Evolutionary conservation across 495 filamentous ascomycete genomes (phyloP).

Genomic region (Penicilliopsis zonata): DNA sequence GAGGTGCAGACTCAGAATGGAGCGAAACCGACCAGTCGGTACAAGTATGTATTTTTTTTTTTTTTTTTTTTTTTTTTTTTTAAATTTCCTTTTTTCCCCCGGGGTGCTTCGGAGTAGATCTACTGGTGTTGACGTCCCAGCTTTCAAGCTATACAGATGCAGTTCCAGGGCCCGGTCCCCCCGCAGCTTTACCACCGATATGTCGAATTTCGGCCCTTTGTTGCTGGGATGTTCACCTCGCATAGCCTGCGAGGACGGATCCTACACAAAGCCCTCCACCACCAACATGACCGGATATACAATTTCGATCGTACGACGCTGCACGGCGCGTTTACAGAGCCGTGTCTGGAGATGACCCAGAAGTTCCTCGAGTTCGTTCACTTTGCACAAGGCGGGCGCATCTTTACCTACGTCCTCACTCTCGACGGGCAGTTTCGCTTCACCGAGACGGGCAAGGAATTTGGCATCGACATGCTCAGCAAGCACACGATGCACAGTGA

Average conservation of each 20-base stretch:
- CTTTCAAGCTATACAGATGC: conserved; percentile 90
- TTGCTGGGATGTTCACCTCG: conserved; percentile 77
- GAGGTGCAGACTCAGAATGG: conserved; percentile 31
- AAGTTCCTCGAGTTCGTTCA: conserved; percentile 82
- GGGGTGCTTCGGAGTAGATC: too few relatives aligned
- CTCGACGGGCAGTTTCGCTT: conserved; percentile 78
- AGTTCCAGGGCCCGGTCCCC: conserved; percentile 74
- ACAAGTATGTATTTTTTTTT: conserved; percentile 44
- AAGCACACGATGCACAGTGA: conserved; percentile 96
- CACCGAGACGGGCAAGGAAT: conserved; percentile 90
- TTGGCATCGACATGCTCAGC: conserved; percentile 79
- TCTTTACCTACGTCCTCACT: conserved; percentile 88
- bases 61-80: background rate
- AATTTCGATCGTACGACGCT: conserved; percentile 67
- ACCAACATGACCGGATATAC: conserved; percentile 82
- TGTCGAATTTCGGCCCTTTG: conserved; percentile 84
- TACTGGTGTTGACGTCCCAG: too few relatives aligned
- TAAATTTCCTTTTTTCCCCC: background rate
- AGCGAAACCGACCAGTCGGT: conserved; percentile 44
- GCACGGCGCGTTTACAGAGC: conserved; percentile 48
- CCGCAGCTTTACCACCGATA: conserved; percentile 72
- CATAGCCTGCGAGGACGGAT: conserved; percentile 64
- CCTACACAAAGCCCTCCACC: conserved; percentile 72
- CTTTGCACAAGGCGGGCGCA: conserved; percentile 68
- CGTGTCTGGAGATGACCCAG: conserved; percentile 48